These are phyloP conservation scores for Corchorus olitorius DNA, from an alignment of 345 rosid species.

Conservation along the genomic window DNA sequence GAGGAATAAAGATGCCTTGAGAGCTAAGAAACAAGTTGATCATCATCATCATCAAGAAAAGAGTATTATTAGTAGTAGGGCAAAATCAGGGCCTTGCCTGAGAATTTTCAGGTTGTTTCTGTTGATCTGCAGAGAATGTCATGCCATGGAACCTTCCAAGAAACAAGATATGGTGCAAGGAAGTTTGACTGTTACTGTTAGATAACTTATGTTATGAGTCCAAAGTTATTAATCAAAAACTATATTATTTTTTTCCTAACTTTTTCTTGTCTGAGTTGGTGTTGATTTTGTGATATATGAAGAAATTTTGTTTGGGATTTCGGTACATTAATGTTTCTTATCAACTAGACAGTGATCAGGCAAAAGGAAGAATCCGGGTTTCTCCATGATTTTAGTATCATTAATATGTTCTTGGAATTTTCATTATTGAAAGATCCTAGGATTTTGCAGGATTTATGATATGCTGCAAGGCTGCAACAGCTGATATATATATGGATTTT, in stretches of 20 bases:
- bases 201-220: neutral
- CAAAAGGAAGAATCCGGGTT: neutral
- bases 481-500: too few species aligned
- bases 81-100: constrained; percentile 40
- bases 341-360: neutral
- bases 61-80: neutral
- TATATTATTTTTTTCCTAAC: neutral
- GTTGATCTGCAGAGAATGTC: constrained; percentile 71
- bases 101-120: constrained; percentile 53
- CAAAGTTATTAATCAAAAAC: too few species aligned
- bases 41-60: constrained; percentile 6
- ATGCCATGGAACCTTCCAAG: constrained; percentile 76
- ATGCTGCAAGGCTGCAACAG: neutral
- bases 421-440: neutral
- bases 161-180: constrained; percentile 28
- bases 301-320: neutral
- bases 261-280: constrained; percentile 2
- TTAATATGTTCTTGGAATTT: neutral
- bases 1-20: constrained; percentile 37
- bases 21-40: constrained; percentile 18
- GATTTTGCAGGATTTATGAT: neutral
- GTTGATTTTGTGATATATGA: neutral
- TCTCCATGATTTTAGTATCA: neutral
- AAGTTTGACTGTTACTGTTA: neutral
- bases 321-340: neutral